Conservation (phyloP, 305 asterid genomes). For the Fraxinus angustifolia region DNA sequence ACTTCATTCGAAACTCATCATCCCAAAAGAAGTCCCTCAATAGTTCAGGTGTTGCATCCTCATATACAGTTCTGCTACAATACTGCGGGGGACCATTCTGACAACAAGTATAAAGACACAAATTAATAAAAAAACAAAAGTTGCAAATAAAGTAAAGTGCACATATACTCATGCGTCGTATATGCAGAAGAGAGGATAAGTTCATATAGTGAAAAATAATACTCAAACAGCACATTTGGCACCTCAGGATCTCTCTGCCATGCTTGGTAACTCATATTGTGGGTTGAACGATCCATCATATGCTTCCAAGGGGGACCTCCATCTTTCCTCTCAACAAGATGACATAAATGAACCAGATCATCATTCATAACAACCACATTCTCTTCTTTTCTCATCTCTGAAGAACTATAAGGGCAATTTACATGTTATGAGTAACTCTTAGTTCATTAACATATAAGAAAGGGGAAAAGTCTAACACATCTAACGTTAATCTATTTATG, state of each 20-base stretch:
- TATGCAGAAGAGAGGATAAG: neutral
- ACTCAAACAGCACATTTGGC: neutral
- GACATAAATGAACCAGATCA: slow-evolving; percentile 64
- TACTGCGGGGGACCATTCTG: slow-evolving; percentile 86
- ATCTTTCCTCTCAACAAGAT: slow-evolving; percentile 77
- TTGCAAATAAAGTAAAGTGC: neutral
- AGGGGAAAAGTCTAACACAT: neutral
- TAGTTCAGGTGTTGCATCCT: slow-evolving; percentile 84
- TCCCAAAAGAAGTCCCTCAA: slow-evolving; percentile 93
- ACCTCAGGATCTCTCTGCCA: slow-evolving; percentile 93
- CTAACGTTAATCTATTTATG: neutral
- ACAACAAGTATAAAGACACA: slow-evolving; percentile 14
- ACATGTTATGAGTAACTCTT: slow-evolving; percentile 12
- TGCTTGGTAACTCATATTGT: slow-evolving; percentile 78
- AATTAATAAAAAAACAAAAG: slow-evolving; percentile 9
- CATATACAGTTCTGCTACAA: slow-evolving; percentile 87
- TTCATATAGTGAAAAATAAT: neutral
- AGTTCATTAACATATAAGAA: slow-evolving; percentile 10
- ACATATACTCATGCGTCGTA: neutral
- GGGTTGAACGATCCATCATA: slow-evolving; percentile 73
- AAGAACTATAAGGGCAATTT: slow-evolving; percentile 38
- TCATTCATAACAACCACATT: slow-evolving; percentile 36
- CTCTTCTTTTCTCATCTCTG: slow-evolving; percentile 34
- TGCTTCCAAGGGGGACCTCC: slow-evolving; percentile 88
- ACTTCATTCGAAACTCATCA: slow-evolving; percentile 77